Evolutionary conservation across 2,329 filamentous ascomycete species (phyloP), one percentile per base, ranked within the genome.

Genomic region (Hymenotorrendiella dingleyae): DNA sequence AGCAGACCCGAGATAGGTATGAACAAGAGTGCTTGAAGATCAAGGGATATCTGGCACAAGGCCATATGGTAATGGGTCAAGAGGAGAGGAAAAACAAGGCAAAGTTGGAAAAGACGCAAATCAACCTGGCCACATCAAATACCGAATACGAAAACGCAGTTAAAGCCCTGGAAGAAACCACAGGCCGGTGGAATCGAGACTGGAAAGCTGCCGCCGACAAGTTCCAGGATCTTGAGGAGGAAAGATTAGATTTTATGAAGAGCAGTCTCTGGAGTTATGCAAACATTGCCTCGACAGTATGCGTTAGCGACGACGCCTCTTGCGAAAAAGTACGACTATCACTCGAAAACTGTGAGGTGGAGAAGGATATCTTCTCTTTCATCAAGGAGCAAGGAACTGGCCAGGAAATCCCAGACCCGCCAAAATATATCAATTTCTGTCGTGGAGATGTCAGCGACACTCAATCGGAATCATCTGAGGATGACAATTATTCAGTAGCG

Each of bases 21-120:
- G 93, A 98, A 66, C 91, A 98, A 65, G 94, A 98, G 56, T 97
- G 91, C 62, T 73, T 98, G 33, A 93, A 95, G 63, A 97, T 98
- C 64, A 98, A 98, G 67, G 93, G 93, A 28, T 98, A 98, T 61
- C 78, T 98, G 4, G 93, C 94, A 4, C 93, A 98, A 66, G 93
- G 93, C 8, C 94, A 98, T 63, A 98, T 98, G 93, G 93, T 98
- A 45, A 98, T 98, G 93, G 93, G 93, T 11, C 93, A 98, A 57
- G 93, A 98, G 63, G 93, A 98, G 69, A 81, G 93, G 21, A 96
- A 95, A 68, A 98, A 98, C 66, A 98, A 98, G 68, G 90, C 91
- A 17, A 97, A 95, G 67, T 76, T 98, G 32, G 93, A 98, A 65
- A 98, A 98, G 75, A 97, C 93, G 1, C 93, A 98, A 63, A 93